Evolutionary conservation across 1,284 basidiomycete genomes (phyloP).

Genomic region (Ustilago esculenta): DNA sequence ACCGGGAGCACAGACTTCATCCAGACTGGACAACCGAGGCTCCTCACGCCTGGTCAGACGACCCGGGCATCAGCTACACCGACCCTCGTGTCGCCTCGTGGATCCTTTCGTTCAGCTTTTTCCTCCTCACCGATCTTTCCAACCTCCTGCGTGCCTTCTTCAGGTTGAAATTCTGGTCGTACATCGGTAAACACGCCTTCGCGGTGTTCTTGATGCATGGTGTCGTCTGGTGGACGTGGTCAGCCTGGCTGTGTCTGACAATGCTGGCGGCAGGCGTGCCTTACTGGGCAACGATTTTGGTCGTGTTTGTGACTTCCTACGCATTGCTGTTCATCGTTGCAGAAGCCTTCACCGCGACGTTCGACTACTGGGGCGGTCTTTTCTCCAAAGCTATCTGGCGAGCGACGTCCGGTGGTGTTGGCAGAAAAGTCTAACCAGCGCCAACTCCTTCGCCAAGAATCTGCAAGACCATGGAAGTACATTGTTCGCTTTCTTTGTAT

Average conservation of each 20-base stretch:
- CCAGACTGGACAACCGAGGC: conserved; percentile 44
- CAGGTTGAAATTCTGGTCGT: conserved; percentile 52
- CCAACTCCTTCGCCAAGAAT: too few species aligned
- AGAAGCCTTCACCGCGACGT: conserved; percentile 56
- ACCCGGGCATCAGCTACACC: conserved; percentile 34
- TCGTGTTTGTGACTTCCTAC: conserved; percentile 55
- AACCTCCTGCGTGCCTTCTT: conserved; percentile 54
- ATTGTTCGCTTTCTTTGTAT: too few species aligned
- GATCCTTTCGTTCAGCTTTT: conserved; percentile 53
- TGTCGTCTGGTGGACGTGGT: conserved; percentile 59
- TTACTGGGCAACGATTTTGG: conserved; percentile 58
- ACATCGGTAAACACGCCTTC: conserved; percentile 54
- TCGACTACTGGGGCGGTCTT: conserved; percentile 54
- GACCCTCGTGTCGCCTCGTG: conserved; percentile 44
- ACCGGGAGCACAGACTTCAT: conserved; percentile 45
- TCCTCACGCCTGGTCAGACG: conserved; percentile 30
- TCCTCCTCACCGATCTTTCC: conserved; percentile 55
- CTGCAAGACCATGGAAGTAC: too few species aligned
- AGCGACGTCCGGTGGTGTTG: conserved; percentile 49
- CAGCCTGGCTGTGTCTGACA: conserved; percentile 51
- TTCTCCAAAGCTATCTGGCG: conserved; percentile 58
- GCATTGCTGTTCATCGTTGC: conserved; percentile 40
- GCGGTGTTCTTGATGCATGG: conserved; percentile 59
- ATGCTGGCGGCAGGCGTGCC: conserved; percentile 44
- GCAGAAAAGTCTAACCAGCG: conserved; percentile 36